A percentile compares a stretch with the other conserved stretches of the same genome.
These are phyloP conservation scores for Fusarium anthophilum DNA, from an alignment of 2,329 filamentous ascomycete species.

Conservation along the genomic window DNA sequence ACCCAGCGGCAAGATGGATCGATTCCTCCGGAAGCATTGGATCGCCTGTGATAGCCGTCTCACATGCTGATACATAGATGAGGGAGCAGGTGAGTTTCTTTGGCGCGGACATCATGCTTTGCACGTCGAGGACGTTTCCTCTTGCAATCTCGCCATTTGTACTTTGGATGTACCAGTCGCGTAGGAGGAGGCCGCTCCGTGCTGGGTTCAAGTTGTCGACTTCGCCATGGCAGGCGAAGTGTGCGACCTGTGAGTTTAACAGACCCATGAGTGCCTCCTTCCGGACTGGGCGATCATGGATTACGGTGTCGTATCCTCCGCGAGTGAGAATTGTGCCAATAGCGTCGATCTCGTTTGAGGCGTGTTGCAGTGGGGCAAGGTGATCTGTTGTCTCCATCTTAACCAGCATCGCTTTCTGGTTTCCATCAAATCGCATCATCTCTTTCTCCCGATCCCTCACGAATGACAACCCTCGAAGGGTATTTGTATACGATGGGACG, in stretches of 20 bases:
- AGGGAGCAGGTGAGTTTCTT: not conserved
- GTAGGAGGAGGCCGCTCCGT: not conserved
- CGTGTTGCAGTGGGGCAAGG: not conserved
- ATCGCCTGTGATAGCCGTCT: not conserved
- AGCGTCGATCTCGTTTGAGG: not conserved
- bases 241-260: not conserved
- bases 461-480: not conserved
- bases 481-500: not conserved
- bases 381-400: not conserved
- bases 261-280: not conserved
- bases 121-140: not conserved
- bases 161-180: not conserved
- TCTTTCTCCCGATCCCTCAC: not conserved
- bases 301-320: not conserved
- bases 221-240: not conserved
- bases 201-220: not conserved
- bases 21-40: not conserved
- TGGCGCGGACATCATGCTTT: not conserved
- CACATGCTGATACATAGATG: not conserved
- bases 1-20: not conserved
- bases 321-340: not conserved
- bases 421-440: fast-evolving
- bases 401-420: not conserved
- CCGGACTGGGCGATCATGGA: not conserved
- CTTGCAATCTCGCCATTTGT: not conserved